Percentiles rank a stretch among this genome's conserved stretches.
Evolutionary conservation across 768 basidiomycete species (phyloP).

Genomic region (Vararia minispora): DNA sequence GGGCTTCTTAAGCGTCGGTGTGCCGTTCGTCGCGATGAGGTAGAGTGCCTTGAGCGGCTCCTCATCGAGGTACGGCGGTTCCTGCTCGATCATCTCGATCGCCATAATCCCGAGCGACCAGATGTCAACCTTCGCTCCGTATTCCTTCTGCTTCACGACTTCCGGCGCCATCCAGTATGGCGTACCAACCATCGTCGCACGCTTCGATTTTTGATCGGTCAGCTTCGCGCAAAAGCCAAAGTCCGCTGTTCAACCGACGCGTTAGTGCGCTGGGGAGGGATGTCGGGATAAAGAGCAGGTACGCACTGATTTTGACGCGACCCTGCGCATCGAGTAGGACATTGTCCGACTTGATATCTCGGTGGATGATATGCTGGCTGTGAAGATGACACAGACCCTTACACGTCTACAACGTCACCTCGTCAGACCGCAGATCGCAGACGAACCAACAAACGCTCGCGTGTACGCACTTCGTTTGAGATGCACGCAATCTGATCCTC

Average conservation of each 20-base stretch:
- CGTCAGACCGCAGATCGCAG: background rate
- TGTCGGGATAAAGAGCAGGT: background rate
- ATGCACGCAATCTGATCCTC: slow-evolving; percentile 95
- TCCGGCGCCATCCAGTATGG: slow-evolving; percentile 99
- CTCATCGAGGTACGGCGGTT: slow-evolving; percentile 92
- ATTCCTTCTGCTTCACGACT: slow-evolving; percentile 94
- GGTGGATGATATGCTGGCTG: slow-evolving; percentile 89
- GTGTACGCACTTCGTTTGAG: slow-evolving; percentile 64
- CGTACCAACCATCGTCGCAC: slow-evolving; percentile 97
- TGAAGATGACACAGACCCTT: slow-evolving; percentile 90
- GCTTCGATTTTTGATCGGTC: slow-evolving; percentile 92
- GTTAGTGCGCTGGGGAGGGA: slow-evolving; percentile 1
- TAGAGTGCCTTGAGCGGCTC: slow-evolving; percentile 92
- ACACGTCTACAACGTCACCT: slow-evolving; percentile 56
- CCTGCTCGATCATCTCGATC: slow-evolving; percentile 98
- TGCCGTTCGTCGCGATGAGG: slow-evolving; percentile 95
- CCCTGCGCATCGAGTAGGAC: slow-evolving; percentile 88
- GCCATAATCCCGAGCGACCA: slow-evolving; percentile 99
- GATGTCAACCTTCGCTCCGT: slow-evolving; percentile 93
- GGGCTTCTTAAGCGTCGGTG: slow-evolving; percentile 94
- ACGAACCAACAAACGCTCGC: background rate
- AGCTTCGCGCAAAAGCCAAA: slow-evolving; percentile 96
- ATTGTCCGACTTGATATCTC: slow-evolving; percentile 96
- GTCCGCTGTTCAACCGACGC: slow-evolving; percentile 47
- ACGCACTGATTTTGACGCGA: slow-evolving; percentile 94